Percentiles rank a stretch among this genome's conserved stretches.
Evolutionary conservation across 371 early-diverging fungal genomes (phyloP).

Genomic region (Umbelopsis sp.): DNA sequence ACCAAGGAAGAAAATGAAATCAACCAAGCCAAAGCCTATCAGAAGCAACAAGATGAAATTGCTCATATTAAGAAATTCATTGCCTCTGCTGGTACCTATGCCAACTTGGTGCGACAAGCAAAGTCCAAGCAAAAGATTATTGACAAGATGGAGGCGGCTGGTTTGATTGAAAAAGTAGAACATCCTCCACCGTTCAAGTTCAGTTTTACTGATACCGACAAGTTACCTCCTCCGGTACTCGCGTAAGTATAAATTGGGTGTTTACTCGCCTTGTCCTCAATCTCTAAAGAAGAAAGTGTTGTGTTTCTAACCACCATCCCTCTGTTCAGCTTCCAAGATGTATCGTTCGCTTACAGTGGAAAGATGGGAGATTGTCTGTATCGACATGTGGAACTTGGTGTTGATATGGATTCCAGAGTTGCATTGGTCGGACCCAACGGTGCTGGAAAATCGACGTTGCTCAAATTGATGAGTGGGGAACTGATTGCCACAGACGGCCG

Average conservation of each 20-base stretch:
- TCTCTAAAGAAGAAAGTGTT: background rate
- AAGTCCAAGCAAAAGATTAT: constrained; percentile 99
- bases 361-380: constrained; percentile 82
- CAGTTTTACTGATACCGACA: constrained; percentile 83
- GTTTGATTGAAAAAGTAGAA: constrained; percentile 93
- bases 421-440: constrained; percentile 93
- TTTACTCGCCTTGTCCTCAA: too few relatives aligned
- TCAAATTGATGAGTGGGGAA: constrained; percentile 93
- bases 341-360: constrained; percentile 92
- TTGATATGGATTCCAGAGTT: constrained; percentile 96
- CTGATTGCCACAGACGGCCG: constrained; percentile 84
- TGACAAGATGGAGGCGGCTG: constrained; percentile 99
- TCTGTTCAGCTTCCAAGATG: constrained; percentile 72
- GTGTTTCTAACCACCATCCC: background rate
- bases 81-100: constrained; percentile 98
- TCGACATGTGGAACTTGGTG: constrained; percentile 86
- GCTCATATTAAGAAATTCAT: constrained; percentile 99
- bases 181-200: constrained; percentile 79
- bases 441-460: constrained; percentile 92
- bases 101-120: constrained; percentile 98
- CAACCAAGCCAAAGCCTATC: constrained; percentile 97
- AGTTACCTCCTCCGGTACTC: constrained; percentile 97
- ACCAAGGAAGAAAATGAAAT: constrained; percentile 93
- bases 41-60: constrained; percentile 98
- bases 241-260: constrained; percentile 32